Base-by-base conservation (phyloP, 768 basidiomycete genomes). In the Mycena epipterygia region DNA sequence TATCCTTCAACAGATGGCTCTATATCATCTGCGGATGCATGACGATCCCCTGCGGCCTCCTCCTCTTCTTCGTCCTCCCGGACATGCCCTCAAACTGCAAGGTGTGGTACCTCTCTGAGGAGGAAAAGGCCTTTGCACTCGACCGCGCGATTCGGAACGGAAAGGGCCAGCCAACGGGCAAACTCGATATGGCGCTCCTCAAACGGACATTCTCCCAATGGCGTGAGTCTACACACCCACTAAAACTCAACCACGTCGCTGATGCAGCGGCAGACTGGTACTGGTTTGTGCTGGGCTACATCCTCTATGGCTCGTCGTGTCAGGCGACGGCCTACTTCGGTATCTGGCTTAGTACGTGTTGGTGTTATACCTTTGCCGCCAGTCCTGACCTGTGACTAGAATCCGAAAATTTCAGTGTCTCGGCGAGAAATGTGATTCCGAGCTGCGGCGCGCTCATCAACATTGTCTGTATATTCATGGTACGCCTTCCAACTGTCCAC, bases 11-110 rank as follows among this genome's bases (percentile, higher is more conserved):
- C 23, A 77, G 76, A 56, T 78, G 77, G 77, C 70, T 78, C 16
- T 78, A 75, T 51, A 75, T 78, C 51, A 48, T 78, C 30, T 78
- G 75, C 49, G 76, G 77, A 4, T 76, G 75, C 55, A 78, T 76
- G 75, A 78, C 77, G 16, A 42, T 75, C 30, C 77, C 77, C 4
- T 76, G 77, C 44, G 77, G 75, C 23, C 37, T 76, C 12, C 56
- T 73, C 11, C 64, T 77, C 37, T 60, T 71, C 39, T 68, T 76
- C 51, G 65, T 75, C 17, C 73, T 78, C 16, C 77, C 77, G 16
- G 77, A 78, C 52, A 48, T 78, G 3, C 77, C 77, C 0, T 74
- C 75, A 5, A 78, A 78, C 32, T 75, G 71, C 30, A 69, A 75
- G 6, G 77, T 68, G 8, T 78, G 72, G 73, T 78, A 78, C 55